phyloP scores from a whole-genome alignment of 2,329 filamentous ascomycete genomes.

The Pseudogymnoascus sp. region DNA sequence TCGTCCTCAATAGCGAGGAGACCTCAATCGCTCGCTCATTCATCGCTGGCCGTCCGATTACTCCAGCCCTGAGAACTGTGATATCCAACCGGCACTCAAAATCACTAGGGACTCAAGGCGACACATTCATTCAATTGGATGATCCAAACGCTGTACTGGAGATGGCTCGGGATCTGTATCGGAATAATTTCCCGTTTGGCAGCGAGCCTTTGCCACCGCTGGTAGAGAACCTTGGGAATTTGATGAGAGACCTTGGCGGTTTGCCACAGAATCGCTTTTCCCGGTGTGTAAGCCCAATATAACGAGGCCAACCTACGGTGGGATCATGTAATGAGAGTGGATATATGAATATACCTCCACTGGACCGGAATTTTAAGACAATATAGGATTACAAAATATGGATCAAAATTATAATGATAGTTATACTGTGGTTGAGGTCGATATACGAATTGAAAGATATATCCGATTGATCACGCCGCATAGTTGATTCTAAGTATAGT shows the following conservation, averaged over 20 bases:
- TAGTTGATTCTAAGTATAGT: too few species aligned
- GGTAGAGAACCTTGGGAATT: constrained; percentile 57
- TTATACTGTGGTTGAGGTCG: too few species aligned
- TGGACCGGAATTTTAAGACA: neutral
- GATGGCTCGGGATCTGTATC: constrained; percentile 48
- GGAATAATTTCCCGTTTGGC: constrained; percentile 40
- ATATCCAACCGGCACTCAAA: neutral
- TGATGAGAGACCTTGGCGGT: constrained; percentile 53
- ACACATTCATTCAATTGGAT: constrained; percentile 37
- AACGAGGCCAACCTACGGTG: neutral
- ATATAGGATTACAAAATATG: too few species aligned
- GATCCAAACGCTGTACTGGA: constrained; percentile 53
- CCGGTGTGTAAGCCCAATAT: neutral
- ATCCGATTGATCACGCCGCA: too few species aligned
- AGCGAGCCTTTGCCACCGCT: constrained; percentile 47
- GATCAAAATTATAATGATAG: too few species aligned
- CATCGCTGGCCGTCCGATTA: constrained; percentile 44
- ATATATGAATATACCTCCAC: neutral
- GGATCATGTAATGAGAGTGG: neutral
- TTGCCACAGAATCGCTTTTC: constrained; percentile 32
- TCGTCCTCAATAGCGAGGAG: constrained; percentile 51
- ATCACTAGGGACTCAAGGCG: constrained; percentile 15
- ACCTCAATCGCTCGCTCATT: constrained; percentile 47
- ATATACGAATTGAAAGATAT: too few species aligned
- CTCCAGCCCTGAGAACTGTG: constrained; percentile 37